Conservation (phyloP, 2,329 filamentous ascomycete species). For the Teratosphaeria zuluensis region DNA sequence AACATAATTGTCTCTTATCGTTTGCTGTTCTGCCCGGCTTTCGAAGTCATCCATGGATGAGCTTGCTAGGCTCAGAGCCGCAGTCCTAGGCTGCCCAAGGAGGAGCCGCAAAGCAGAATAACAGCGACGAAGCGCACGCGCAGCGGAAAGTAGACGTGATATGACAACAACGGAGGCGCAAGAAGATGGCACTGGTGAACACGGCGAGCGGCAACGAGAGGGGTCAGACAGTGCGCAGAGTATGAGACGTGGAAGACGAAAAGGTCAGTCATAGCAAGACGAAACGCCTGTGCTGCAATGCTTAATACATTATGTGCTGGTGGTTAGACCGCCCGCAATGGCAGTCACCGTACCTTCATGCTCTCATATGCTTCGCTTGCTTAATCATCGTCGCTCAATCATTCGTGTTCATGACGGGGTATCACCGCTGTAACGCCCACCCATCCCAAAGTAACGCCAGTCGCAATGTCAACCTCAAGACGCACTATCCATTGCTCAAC, state of each 20-base stretch:
- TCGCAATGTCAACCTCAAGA: background rate
- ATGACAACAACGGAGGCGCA: no score
- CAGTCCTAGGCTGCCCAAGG: no score
- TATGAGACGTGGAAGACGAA: background rate
- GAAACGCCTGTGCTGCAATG: background rate
- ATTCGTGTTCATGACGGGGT: slow-evolving; percentile 1
- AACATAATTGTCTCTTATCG: background rate
- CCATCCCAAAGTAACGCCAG: background rate
- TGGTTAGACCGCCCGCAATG: background rate
- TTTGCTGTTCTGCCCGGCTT: background rate
- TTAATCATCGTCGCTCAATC: background rate
- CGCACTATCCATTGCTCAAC: background rate
- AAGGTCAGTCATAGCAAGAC: background rate
- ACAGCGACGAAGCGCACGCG: no score
- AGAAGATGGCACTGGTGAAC: no score
- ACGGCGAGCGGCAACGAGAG: background rate
- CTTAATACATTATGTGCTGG: background rate
- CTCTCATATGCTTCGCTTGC: background rate
- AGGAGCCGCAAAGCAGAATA: no score
- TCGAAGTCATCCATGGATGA: background rate
- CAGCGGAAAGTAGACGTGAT: no score
- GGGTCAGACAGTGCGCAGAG: no score
- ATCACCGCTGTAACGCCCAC: background rate
- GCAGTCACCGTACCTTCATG: background rate
- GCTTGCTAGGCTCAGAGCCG: no score